These are phyloP conservation scores for Dichomitus squalens DNA, from an alignment of 1,284 basidiomycete genomes.

Conservation along the genomic window DNA sequence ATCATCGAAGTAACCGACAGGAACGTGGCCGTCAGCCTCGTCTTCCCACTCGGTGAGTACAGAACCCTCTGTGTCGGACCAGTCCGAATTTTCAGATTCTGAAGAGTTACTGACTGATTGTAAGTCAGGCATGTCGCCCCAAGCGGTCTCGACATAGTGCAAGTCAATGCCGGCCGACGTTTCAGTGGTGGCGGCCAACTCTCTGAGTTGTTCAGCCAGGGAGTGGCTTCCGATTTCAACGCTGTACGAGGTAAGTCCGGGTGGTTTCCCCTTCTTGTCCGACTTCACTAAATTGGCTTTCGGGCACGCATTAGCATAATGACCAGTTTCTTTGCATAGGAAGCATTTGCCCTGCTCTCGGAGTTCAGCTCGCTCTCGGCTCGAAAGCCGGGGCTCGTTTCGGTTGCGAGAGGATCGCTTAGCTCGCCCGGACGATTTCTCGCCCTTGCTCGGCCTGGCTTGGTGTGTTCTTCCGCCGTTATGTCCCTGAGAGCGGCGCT, in stretches of 20 bases:
- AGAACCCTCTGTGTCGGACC: not conserved
- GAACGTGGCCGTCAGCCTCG: not conserved
- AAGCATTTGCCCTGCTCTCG: constrained; percentile 16
- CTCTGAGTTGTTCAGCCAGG: not conserved
- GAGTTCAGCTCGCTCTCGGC: constrained; percentile 10
- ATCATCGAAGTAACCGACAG: not conserved
- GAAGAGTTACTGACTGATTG: not conserved
- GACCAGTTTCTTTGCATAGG: constrained; percentile 15
- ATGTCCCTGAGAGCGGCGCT: not conserved
- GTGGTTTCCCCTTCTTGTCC: constrained; percentile 10
- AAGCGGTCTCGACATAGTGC: not conserved
- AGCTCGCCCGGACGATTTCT: not conserved
- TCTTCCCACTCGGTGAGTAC: no score
- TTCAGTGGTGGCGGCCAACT: not conserved
- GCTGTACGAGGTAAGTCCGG: constrained; percentile 5
- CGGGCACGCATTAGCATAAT: constrained; percentile 16
- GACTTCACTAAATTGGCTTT: constrained; percentile 1
- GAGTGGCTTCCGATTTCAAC: not conserved
- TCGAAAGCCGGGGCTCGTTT: not conserved
- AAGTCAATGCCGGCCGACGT: no score
- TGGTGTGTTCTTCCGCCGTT: not conserved
- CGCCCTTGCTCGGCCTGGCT: not conserved
- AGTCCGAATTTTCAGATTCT: not conserved
- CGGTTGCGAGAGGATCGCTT: not conserved
- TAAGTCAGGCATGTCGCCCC: not conserved